Percentiles rank a stretch among this genome's conserved stretches.
Conservation (phyloP, 164 flowering plant species). For the Kingdonia uniflora region DNA sequence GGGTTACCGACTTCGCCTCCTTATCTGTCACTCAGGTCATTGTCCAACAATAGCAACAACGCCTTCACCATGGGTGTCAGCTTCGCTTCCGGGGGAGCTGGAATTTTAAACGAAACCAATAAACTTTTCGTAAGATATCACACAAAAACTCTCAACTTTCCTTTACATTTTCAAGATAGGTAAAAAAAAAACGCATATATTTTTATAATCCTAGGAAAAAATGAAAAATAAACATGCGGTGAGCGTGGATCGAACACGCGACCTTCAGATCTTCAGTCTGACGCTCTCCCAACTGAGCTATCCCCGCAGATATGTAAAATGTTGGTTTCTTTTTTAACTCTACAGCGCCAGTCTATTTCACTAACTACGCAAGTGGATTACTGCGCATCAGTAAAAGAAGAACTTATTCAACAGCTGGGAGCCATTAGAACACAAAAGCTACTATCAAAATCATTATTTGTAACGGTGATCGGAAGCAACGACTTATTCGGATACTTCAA, state of each 20-base stretch:
- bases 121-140: conserved; percentile 27
- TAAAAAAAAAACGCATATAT: not conserved
- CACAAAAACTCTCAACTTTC: too few species aligned
- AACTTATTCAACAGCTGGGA: conserved; percentile 35
- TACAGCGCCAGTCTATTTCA: conserved; percentile 32
- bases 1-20: conserved; percentile 53
- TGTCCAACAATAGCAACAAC: conserved; percentile 16
- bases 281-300: conserved; percentile 85
- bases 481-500: conserved; percentile 45
- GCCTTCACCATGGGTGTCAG: conserved; percentile 41
- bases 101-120: conserved; percentile 46
- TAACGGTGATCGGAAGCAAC: conserved; percentile 64
- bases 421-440: conserved; percentile 22
- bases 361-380: conserved; percentile 42
- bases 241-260: conserved; percentile 91
- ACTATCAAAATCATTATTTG: conserved; percentile 44
- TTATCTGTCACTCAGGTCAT: conserved; percentile 33
- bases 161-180: not conserved
- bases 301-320: too few species aligned
- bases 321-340: not conserved
- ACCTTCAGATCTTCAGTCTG: conserved; percentile 91
- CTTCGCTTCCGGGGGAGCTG: conserved; percentile 86
- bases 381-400: conserved; percentile 28
- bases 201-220: too few species aligned
- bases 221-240: too few species aligned